Evolutionary conservation across 495 filamentous ascomycete species (phyloP), one percentile per base, ranked within the genome.

Genomic region (Schizothecium vesticola): DNA sequence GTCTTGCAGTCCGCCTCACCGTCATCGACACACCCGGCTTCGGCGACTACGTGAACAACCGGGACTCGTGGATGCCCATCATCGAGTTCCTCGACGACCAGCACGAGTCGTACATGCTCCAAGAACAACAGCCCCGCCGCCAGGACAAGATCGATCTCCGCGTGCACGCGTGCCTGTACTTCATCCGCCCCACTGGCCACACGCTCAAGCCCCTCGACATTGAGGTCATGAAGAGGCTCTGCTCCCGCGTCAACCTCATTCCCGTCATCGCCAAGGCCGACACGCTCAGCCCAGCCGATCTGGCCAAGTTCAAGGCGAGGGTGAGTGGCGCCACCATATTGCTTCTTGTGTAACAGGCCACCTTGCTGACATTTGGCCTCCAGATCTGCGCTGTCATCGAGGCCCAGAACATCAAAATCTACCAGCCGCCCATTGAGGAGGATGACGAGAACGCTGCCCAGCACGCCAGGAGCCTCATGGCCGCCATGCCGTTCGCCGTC

Each of bases 21-120:
- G 95, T 99, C 70, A 99, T 99, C 77, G 95, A 99, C 79, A 99
- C 95, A 71, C 95, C 95, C 66, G 95, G 95, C 69, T 99, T 99
- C 75, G 95, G 95, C 79, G 95, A 99, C 86, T 99, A 98, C 78
- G 95, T 99, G 79, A 99, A 99, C 90, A 99, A 99, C 87, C 90
- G 94, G 70, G 95, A 99, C 81, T 97, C 94, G 56, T 99, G 95
- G 95, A 94, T 97, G 86, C 95, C 95, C 70, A 98, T 99, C 77
- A 97, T 99, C 81, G 95, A 99, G 82, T 99, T 99, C 85, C 83
- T 99, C 74, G 95, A 99, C 81, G 95, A 99, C 82, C 95, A 99
- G 86, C 95, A 99, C 81, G 95, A 99, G 85, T 98, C 95, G 16
- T 99, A 99, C 79, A 99, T 99, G 95, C 86, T 99, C 77, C 95